Evolutionary conservation across 306 rosid species (phyloP), one percentile per base, ranked within the genome.

Genomic region (Acacia acuminata): DNA sequence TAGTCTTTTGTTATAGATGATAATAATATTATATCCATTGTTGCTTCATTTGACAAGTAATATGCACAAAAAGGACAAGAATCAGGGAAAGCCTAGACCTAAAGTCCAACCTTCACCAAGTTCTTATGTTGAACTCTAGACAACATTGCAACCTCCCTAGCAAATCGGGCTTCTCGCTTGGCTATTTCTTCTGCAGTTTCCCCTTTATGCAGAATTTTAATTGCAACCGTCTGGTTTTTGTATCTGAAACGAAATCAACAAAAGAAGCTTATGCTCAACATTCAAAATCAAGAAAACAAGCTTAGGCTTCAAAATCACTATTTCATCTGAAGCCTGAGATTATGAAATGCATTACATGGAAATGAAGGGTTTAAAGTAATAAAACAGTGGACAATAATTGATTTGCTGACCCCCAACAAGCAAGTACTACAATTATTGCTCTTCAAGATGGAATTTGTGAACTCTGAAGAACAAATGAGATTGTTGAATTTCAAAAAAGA

Each of bases 111-210:
- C 97, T 95, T 93, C 76, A 93, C 96, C 83, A 95, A 91, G 85
- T 93, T 95, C 81, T 95, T 95, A 66, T 93, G 98, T 75, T 93
- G 98, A 77, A 95, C 97, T 90, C 93, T 88, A 10, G 97, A 91
- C 79, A 95, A 72, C 98, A 92, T 93, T 53, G 91, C 94, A 78
- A 95, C 97, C 88, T 95, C 98, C 86, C 98, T 90, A 71, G 92
- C 97, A 77, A 93, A 95, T 58, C 97, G 87, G 10, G 85, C 91
- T 85, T 93, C 98, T 79, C 90, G 84, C 91, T 93, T 93, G 71
- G 84, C 81, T 7, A 90, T 88, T 55, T 95, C 98, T 64, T 93
- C 97, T 12, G 90, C 65, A 53, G 92, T 86, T 84, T 95, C 98
- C 75, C 96, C 97, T 87, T 88, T 89, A 81, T 90, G 93, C 84